A percentile compares a stretch with the other conserved stretches of the same genome.
phyloP scores from a whole-genome alignment of 139 green algal genomes.

The Coelastrella sp. region DNA sequence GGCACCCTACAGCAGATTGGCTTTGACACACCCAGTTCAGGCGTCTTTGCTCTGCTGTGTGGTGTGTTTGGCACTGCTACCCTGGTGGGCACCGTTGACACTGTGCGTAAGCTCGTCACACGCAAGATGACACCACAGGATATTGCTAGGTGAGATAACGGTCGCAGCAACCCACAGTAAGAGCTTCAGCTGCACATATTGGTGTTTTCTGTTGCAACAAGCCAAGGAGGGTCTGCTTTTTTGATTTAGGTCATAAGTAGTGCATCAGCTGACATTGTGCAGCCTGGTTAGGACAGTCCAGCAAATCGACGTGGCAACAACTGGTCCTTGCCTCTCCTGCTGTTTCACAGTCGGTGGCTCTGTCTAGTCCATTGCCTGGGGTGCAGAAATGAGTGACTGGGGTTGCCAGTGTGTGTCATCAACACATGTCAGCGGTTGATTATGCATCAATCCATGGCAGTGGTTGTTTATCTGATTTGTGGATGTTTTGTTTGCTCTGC shows the following conservation, averaged over 20 bases:
- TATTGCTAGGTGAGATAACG: constrained; percentile 6
- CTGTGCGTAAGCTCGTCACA: constrained; percentile 53
- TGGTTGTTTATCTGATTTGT: not conserved
- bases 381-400: too few relatives aligned
- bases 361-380: too few relatives aligned
- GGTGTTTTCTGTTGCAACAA: not conserved
- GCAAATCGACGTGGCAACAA: too few relatives aligned
- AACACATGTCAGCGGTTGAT: not conserved
- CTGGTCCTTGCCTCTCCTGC: too few relatives aligned
- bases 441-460: not conserved
- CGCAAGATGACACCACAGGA: constrained; percentile 60
- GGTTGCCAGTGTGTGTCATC: too few relatives aligned
- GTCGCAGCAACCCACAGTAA: not conserved
- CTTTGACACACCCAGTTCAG: constrained; percentile 58
- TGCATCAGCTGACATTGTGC: too few relatives aligned
- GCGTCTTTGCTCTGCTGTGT: constrained; percentile 53
- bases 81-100: constrained; percentile 55
- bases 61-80: constrained; percentile 53
- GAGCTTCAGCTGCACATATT: not conserved
- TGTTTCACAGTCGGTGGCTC: too few relatives aligned
- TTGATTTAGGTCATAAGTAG: too few relatives aligned
- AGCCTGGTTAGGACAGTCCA: too few relatives aligned
- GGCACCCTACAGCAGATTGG: constrained; percentile 68
- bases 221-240: not conserved
- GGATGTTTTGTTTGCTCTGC: not conserved